Base-by-base conservation (phyloP, 495 filamentous ascomycete genomes). In the Penicillium crystallinum region DNA sequence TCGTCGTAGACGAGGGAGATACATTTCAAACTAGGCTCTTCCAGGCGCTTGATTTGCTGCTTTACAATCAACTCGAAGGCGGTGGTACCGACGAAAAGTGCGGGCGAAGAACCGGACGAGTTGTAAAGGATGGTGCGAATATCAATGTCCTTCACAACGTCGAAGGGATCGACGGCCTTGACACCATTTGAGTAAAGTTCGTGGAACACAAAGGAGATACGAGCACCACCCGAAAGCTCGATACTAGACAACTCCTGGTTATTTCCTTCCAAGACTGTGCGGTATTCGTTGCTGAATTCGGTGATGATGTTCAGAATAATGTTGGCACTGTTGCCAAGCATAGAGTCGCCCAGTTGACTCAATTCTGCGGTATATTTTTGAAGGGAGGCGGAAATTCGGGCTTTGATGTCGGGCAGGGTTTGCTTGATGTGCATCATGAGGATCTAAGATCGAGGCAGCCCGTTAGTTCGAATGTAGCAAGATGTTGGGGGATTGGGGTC, bases 351-450 rank as follows among this genome's bases (percentile, higher is more conserved):
- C 17, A 99, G 79, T 47, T 84, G 79, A 27, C 77, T 68, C 18
- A 99, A 81, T 69, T 99, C 95, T 31, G 83, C 71, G 3, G 78
- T 77, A 69, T 99, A 99, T 61, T 97, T 97, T 63, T 91, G 88
- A 42, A 99, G 81, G 30, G 91, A 95, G 52, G 88, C 85, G 10
- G 87, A 81, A 64, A 99, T 99, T 54, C 95, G 87, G 15, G 85
- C 87, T 71, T 97, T 99, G 77, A 99, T 99, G 66, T 99, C 93
- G 22, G 93, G 93, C 10, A 99, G 81, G 6, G 93, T 99, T 76
- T 99, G 93, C 72, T 99, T 99, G 77, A 99, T 99, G 77, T 99
- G 93, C 93, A 97, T 99, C 93, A 97, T 97, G 53, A 99, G 81
- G 70, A 99, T 97, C 84, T 87, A 69, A 21, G 58, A 22, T 9